Percentiles rank a stretch among this genome's conserved stretches.
phyloP scores from a whole-genome alignment of 2,329 filamentous ascomycete species.

The Hypomyces perniciosus region DNA sequence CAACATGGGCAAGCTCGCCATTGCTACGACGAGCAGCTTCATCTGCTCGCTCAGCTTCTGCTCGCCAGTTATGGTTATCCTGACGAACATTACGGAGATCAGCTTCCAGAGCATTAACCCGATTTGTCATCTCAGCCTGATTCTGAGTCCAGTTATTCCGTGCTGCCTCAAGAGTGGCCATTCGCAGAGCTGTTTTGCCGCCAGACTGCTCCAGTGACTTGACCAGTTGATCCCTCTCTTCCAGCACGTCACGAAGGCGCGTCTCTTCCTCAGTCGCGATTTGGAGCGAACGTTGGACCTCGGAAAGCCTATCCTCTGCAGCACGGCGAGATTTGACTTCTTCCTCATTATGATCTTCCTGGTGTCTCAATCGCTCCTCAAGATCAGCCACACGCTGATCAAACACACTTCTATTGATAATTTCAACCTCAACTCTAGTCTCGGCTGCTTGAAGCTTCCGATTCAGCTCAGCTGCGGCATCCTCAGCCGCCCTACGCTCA shows the following conservation, averaged over 20 bases:
- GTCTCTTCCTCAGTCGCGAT: conserved; percentile 67
- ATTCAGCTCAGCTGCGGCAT: conserved; percentile 46
- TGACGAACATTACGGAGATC: conserved; percentile 51
- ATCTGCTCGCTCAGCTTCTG: conserved; percentile 54
- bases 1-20: conserved; percentile 41
- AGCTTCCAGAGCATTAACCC: conserved; percentile 45
- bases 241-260: conserved; percentile 58
- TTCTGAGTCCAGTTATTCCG: conserved; percentile 51
- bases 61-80: conserved; percentile 55
- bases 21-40: conserved; percentile 45
- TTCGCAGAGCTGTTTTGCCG: conserved; percentile 53
- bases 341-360: conserved; percentile 58
- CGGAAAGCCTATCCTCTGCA: conserved; percentile 66
- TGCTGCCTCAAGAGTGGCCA: conserved; percentile 63
- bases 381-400: conserved; percentile 61
- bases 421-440: conserved; percentile 54
- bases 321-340: conserved; percentile 58
- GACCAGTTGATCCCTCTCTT: conserved; percentile 64
- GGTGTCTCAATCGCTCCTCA: conserved; percentile 59
- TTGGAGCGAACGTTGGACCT: conserved; percentile 64
- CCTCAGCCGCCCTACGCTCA: conserved; percentile 47
- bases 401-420: conserved; percentile 53
- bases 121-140: conserved; percentile 50
- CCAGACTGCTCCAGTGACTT: conserved; percentile 52
- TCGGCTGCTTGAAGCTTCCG: conserved; percentile 52